phyloP scores from a whole-genome alignment of 192 early-diverging fungal genomes.

The Dissophora ornata region DNA sequence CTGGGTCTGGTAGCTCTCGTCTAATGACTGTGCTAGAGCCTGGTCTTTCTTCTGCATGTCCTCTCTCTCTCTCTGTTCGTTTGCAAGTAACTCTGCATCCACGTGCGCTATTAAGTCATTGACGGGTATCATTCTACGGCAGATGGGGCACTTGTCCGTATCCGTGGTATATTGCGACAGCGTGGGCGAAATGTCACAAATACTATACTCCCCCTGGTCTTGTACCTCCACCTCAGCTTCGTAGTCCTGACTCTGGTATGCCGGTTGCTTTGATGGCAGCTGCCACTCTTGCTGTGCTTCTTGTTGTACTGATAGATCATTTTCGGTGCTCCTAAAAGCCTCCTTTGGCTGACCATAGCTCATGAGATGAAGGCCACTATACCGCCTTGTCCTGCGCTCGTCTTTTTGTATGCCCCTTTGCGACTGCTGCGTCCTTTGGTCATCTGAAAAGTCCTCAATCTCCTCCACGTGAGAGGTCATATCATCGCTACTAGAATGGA shows the following conservation, averaged over 20 bases:
- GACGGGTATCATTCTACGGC: constrained; percentile 15
- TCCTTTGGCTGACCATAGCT: not conserved
- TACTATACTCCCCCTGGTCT: not conserved
- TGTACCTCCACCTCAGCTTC: not conserved
- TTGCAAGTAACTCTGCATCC: constrained; percentile 22
- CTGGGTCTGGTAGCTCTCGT: constrained; percentile 18
- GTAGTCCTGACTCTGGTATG: not conserved
- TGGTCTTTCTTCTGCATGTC: constrained; percentile 27
- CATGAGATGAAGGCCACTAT: constrained; percentile 17
- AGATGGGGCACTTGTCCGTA: constrained; percentile 29
- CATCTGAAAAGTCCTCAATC: constrained; percentile 41
- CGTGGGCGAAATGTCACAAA: constrained; percentile 7
- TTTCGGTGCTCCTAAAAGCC: too few species aligned
- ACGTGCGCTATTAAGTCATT: constrained; percentile 36
- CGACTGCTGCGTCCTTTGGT: constrained; percentile 5
- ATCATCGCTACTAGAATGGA: not conserved
- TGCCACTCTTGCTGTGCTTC: not conserved
- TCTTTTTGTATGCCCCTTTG: not conserved
- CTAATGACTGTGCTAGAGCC: constrained; percentile 14
- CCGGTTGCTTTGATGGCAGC: too few species aligned
- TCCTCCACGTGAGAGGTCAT: constrained; percentile 17
- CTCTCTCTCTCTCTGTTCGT: constrained; percentile 22
- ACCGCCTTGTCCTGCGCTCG: constrained; percentile 9
- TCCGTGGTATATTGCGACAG: constrained; percentile 12
- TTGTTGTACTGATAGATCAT: too few species aligned